A percentile compares a stretch with the other conserved stretches of the same genome.
Conservation (phyloP, 805 yeast species). For the Lipomyces lipofer region DNA sequence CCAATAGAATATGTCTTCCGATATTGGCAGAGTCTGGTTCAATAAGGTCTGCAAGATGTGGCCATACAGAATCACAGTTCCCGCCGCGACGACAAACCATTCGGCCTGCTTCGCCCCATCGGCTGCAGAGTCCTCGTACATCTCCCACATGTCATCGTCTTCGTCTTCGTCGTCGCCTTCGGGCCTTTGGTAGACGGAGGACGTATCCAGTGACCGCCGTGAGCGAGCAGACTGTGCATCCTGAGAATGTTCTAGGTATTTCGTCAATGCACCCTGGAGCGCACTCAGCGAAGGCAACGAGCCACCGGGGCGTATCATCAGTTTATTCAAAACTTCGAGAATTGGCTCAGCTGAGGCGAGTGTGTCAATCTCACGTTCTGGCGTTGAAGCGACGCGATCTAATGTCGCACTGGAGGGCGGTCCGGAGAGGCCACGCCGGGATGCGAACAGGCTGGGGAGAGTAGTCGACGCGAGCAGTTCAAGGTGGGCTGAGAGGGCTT, state of each 20-base stretch:
- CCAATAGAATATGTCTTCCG: slow-evolving; percentile 51
- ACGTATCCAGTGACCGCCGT: not conserved
- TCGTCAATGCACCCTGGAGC: slow-evolving; percentile 5
- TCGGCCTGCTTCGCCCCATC: slow-evolving; percentile 33
- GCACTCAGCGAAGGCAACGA: slow-evolving; percentile 14
- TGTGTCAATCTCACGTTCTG: not conserved
- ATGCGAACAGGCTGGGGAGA: slow-evolving; percentile 21
- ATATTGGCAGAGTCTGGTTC: slow-evolving; percentile 46
- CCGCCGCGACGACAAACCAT: slow-evolving; percentile 39
- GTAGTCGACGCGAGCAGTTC: slow-evolving; percentile 23
- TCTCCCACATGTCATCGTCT: slow-evolving; percentile 10
- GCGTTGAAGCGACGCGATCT: not conserved
- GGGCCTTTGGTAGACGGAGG: no score
- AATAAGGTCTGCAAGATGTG: slow-evolving; percentile 42
- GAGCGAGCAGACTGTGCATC: slow-evolving; percentile 1
- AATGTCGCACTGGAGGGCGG: slow-evolving; percentile 6
- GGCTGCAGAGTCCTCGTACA: slow-evolving; percentile 7
- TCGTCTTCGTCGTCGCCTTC: not conserved
- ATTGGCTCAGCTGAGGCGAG: slow-evolving; percentile 13
- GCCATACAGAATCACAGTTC: slow-evolving; percentile 42
- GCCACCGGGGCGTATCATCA: slow-evolving; percentile 20
- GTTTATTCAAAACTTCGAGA: slow-evolving; percentile 10
- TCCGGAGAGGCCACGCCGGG: slow-evolving; percentile 4
- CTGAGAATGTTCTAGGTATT: slow-evolving; percentile 8
- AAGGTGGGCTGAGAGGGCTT: slow-evolving; percentile 16